phyloP scores from a whole-genome alignment of 768 basidiomycete genomes.

The Auricularia cornea region DNA sequence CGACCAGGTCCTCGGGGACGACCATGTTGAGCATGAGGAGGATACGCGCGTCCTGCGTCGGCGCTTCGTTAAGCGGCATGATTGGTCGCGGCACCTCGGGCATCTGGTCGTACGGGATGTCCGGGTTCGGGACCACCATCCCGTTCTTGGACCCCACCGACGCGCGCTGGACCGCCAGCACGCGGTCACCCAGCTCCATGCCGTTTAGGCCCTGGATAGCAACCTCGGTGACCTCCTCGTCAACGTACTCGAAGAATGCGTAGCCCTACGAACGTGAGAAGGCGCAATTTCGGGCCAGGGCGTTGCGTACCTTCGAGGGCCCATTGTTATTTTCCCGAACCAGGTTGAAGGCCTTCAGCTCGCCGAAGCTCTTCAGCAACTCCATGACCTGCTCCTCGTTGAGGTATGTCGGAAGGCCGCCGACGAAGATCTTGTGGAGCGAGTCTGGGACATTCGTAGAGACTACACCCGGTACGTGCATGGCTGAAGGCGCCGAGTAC shows the following conservation, averaged over 20 bases:
- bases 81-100: constrained; percentile 81
- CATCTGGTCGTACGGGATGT: constrained; percentile 67
- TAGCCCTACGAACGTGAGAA: constrained; percentile 61
- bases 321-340: constrained; percentile 91
- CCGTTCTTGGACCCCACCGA: constrained; percentile 85
- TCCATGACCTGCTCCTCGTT: constrained; percentile 99
- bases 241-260: constrained; percentile 98
- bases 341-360: constrained; percentile 94
- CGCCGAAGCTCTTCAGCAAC: constrained; percentile 92
- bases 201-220: constrained; percentile 94
- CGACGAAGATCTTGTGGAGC: constrained; percentile 96
- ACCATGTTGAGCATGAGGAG: constrained; percentile 99
- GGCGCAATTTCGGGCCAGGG: background rate
- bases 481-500: constrained; percentile 45
- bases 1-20: constrained; percentile 78
- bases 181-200: constrained; percentile 95
- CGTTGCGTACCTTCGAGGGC: constrained; percentile 62
- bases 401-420: constrained; percentile 89
- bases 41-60: constrained; percentile 60
- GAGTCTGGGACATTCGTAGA: constrained; percentile 96
- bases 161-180: constrained; percentile 92
- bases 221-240: constrained; percentile 80
- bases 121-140: constrained; percentile 40
- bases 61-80: constrained; percentile 69
- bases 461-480: constrained; percentile 91